Evolutionary conservation across 441 rosid genomes (phyloP).

Genomic region (Pelargonium citronellum): DNA sequence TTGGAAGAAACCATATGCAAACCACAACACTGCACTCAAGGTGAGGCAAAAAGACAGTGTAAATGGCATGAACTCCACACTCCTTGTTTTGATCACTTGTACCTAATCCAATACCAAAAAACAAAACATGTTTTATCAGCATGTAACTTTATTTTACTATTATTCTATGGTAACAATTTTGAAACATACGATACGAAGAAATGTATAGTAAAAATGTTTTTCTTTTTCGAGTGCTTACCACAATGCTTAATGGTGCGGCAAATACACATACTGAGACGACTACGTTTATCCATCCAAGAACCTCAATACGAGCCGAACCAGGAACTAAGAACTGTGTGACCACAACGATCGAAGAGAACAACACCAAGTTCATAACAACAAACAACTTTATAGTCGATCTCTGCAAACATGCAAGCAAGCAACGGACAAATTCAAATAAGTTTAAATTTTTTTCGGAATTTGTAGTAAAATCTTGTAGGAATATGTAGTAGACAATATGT

Average conservation of each 20-base stretch:
- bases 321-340: slow-evolving; percentile 37
- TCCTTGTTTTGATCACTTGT: slow-evolving; percentile 60
- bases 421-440: neutral
- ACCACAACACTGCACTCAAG: slow-evolving; percentile 76
- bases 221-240: slow-evolving; percentile 46
- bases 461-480: neutral
- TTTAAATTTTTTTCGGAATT: no score
- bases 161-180: no score
- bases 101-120: slow-evolving; percentile 30
- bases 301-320: slow-evolving; percentile 21
- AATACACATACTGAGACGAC: slow-evolving; percentile 61
- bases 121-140: neutral
- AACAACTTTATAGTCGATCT: slow-evolving; percentile 48
- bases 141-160: no score
- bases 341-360: slow-evolving; percentile 43
- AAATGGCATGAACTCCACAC: slow-evolving; percentile 95
- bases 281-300: slow-evolving; percentile 83
- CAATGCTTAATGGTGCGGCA: slow-evolving; percentile 68
- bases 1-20: slow-evolving; percentile 54
- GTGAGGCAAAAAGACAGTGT: slow-evolving; percentile 69
- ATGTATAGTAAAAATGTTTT: no score
- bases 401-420: slow-evolving; percentile 29
- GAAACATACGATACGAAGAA: no score
- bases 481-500: no score
- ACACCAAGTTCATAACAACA: slow-evolving; percentile 45